A percentile compares a stretch with the other conserved stretches of the same genome.
Conservation (phyloP, 495 filamentous ascomycete species). For the Lophium mytilinum region DNA sequence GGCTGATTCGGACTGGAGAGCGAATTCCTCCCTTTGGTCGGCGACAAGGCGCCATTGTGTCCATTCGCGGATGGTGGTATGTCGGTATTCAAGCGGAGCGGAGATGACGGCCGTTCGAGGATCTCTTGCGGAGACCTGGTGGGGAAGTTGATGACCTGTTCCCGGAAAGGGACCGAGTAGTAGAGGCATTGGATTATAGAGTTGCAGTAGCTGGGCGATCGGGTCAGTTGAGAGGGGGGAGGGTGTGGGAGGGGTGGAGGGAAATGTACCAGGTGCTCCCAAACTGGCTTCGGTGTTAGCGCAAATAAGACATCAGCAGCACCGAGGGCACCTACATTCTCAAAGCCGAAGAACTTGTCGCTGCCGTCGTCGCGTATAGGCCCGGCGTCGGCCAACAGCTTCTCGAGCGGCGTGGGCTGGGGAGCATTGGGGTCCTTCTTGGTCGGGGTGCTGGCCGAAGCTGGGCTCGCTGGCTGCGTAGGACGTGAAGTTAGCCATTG, state of each 20-base stretch:
- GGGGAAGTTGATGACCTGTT: constrained; percentile 90
- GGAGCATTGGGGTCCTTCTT: constrained; percentile 67
- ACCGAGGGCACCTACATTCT: constrained; percentile 63
- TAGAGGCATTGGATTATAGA: constrained; percentile 96
- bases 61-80: constrained; percentile 6
- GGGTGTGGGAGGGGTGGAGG: background rate
- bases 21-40: constrained; percentile 13
- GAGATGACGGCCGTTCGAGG: constrained; percentile 40
- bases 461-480: constrained; percentile 40
- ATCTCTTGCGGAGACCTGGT: constrained; percentile 50
- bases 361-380: constrained; percentile 77
- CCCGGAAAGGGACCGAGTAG: constrained; percentile 89
- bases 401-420: constrained; percentile 73
- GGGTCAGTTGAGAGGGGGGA: background rate
- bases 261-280: constrained; percentile 85
- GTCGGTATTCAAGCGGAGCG: constrained; percentile 42
- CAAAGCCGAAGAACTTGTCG: constrained; percentile 97
- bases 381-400: constrained; percentile 70
- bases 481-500: constrained; percentile 8
- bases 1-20: constrained; percentile 17
- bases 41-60: constrained; percentile 18
- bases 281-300: constrained; percentile 50
- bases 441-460: constrained; percentile 36
- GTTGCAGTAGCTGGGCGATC: constrained; percentile 72
- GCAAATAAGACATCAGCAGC: background rate